Conservation (phyloP, 2,329 filamentous ascomycete genomes). For the Fusarium staphyleae region DNA sequence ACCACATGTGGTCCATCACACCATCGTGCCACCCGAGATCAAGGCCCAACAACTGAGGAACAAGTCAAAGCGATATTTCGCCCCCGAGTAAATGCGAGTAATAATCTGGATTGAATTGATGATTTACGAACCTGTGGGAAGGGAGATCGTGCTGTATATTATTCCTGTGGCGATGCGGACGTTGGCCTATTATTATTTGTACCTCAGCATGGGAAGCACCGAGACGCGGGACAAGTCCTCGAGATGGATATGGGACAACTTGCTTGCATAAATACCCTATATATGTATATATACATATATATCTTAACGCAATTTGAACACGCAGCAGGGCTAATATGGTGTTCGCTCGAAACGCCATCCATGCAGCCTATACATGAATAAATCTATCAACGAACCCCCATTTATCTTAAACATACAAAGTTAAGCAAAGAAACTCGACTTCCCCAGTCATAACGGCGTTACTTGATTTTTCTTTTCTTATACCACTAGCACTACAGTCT, state of each 20-base stretch:
- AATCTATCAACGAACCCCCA: not conserved
- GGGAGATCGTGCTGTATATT: conserved; percentile 31
- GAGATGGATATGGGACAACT: conserved; percentile 18
- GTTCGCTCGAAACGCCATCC: conserved; percentile 2
- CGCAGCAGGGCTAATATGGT: not conserved
- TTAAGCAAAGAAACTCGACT: not conserved
- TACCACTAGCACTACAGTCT: conserved; percentile 29
- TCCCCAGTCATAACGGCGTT: conserved; percentile 1
- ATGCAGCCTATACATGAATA: not conserved
- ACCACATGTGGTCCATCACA: conserved; percentile 93
- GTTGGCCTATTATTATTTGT: not conserved
- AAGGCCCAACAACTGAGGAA: conserved; percentile 72
- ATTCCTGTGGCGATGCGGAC: conserved; percentile 4
- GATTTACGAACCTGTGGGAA: conserved; percentile 33
- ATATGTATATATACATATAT: too few species aligned
- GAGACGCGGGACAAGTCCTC: conserved; percentile 6
- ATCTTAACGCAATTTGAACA: conserved; percentile 18
- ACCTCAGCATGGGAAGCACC: conserved; percentile 18
- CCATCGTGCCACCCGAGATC: conserved; percentile 71
- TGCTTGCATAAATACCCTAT: conserved; percentile 32
- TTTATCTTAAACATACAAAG: not conserved
- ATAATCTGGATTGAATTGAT: conserved; percentile 14
- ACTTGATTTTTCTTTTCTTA: conserved; percentile 12
- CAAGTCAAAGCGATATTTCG: conserved; percentile 76
- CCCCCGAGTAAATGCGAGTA: conserved; percentile 59